These are phyloP conservation scores for Botryotinia convoluta DNA, from an alignment of 2,329 filamentous ascomycete genomes.

Conservation along the genomic window DNA sequence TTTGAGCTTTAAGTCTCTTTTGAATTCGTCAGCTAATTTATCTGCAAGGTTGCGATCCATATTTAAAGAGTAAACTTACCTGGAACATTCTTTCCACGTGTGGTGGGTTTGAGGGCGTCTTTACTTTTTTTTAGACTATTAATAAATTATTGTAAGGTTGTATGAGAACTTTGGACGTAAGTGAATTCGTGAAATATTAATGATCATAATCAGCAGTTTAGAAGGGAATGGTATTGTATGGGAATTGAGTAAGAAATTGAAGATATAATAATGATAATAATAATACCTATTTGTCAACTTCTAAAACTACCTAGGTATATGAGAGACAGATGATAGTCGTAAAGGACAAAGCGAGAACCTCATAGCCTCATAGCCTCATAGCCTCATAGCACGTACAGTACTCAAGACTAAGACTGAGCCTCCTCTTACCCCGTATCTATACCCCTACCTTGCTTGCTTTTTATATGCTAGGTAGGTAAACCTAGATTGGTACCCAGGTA, in stretches of 20 bases:
- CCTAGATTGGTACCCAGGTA: background rate
- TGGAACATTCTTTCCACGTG: conserved; percentile 38
- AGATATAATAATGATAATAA: background rate
- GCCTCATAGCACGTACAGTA: background rate
- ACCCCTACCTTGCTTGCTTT: background rate
- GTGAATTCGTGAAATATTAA: background rate
- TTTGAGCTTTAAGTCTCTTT: conserved; percentile 78
- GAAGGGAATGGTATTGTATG: background rate
- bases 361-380: background rate
- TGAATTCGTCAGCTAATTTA: conserved; percentile 14
- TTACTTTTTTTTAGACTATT: conserved; percentile 16
- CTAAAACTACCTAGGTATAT: conserved; percentile 1
- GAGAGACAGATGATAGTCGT: background rate
- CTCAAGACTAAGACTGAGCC: background rate
- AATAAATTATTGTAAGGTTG: conserved; percentile 19
- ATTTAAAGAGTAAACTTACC: conserved; percentile 27
- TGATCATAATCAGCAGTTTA: conserved; percentile 1
- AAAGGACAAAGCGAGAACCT: conserved; percentile 6
- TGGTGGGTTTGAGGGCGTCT: conserved; percentile 22
- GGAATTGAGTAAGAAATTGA: background rate
- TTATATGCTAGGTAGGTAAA: background rate
- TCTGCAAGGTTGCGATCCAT: conserved; percentile 14
- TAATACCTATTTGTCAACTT: conserved; percentile 4
- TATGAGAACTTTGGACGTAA: conserved; percentile 12
- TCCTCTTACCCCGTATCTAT: background rate